Evolutionary conservation across 2,329 filamentous ascomycete species (phyloP), one percentile per base, ranked within the genome.

Genomic region (Neonectria sp.): DNA sequence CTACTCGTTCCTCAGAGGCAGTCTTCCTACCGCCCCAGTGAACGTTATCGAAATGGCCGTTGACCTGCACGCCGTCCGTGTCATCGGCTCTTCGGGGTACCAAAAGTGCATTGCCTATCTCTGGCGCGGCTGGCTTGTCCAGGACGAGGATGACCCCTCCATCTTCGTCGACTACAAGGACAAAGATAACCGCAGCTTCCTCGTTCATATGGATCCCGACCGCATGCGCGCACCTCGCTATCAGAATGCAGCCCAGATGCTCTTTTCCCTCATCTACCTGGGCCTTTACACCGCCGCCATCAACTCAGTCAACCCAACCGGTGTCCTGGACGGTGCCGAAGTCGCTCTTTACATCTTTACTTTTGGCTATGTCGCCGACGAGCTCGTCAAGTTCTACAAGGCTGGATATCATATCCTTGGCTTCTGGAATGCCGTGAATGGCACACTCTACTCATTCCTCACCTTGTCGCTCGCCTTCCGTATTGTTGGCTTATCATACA

Each of bases 361-460:
- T 0, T 80, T 95, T 5, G 95, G 94, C 25, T 99, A 97, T 80
- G 88, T 98, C 35, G 95, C 91, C 75, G 95, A 99, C 78, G 96
- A 98, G 78, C 72, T 91, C 1, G 84, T 91, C 77, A 99, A 99
- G 80, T 89, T 98, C 73, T 97, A 94, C 89, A 99, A 99, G 79
- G 93, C 97, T 15, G 96, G 96, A 11, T 89, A 93, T 68, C 93
- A 92, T 75, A 98, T 98, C 76, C 86, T 99, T 62, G 92, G 94
- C 24, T 99, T 99, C 80, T 98, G 96, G 96, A 98, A 97, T 76
- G 93, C 93, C 27, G 97, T 99, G 85, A 99, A 99, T 80, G 88
- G 89, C 29, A 86, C 92, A 0, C 86, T 99, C 0, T 99, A 99
- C 80, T 81, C 88, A 0, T 85, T 98, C 2, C 85, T 99, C 37